Percentiles rank a stretch among this genome's conserved stretches.
These are phyloP conservation scores for Senecio squalidus DNA, from an alignment of 140 eudicot species.

Conservation along the genomic window DNA sequence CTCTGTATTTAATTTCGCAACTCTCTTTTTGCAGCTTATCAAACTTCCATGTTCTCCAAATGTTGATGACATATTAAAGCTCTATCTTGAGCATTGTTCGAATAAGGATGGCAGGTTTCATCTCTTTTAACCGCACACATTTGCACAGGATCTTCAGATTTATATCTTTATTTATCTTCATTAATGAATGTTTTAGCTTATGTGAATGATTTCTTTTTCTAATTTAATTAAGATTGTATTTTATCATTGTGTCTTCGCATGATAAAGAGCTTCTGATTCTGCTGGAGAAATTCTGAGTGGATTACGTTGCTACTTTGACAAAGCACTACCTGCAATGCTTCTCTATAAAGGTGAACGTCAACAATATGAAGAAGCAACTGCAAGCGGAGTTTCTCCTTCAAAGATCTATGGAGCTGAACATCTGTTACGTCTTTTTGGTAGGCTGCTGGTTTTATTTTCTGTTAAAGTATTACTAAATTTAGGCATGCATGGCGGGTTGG, in stretches of 20 bases:
- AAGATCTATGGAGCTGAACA: slow-evolving; percentile 82
- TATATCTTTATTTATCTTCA: background rate
- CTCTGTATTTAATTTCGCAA: background rate
- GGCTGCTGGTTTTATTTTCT: background rate
- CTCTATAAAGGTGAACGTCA: slow-evolving; percentile 64
- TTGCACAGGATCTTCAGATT: background rate
- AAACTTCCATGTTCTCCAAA: slow-evolving; percentile 35
- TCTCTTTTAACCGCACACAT: background rate
- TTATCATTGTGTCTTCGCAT: slow-evolving; percentile 2
- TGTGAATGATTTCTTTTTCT: background rate
- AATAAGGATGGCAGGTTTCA: slow-evolving; percentile 21
- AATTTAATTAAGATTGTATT: background rate
- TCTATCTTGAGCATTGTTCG: slow-evolving; percentile 21
- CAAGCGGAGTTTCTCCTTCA: slow-evolving; percentile 49
- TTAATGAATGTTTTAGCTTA: too few species aligned
- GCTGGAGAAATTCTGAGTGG: slow-evolving; percentile 54
- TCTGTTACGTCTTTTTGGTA: slow-evolving; percentile 78
- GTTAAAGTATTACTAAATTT: background rate
- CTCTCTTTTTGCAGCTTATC: slow-evolving; percentile 22
- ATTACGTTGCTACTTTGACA: slow-evolving; percentile 62
- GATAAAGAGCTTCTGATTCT: slow-evolving; percentile 23
- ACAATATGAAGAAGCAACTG: slow-evolving; percentile 50
- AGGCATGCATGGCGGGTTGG: background rate
- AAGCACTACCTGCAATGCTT: slow-evolving; percentile 76
- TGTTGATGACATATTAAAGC: slow-evolving; percentile 26